Evolutionary conservation across 148 eudicot genomes (phyloP), one percentile per base, ranked within the genome.

Genomic region (Rhododendron griersonianum): DNA sequence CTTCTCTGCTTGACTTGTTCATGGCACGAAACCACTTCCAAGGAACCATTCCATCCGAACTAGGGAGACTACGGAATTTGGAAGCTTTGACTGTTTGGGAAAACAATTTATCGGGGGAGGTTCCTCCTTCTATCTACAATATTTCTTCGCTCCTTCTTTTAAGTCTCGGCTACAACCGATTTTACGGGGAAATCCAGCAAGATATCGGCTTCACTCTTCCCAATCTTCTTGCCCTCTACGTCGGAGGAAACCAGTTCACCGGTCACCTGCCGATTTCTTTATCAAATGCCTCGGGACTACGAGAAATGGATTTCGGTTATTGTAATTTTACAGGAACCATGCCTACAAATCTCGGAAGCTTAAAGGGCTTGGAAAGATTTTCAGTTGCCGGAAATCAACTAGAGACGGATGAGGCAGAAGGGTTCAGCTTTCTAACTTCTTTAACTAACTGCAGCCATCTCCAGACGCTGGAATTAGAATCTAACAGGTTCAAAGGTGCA

Each of bases 191-290:
- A n/a, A 0, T 65, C 73, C 73, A 15, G 10, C 73, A 23, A 65
- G 13, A 65, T 3, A 65, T 65, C 1, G 73, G 73, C 33, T 10
- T n/a, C 73, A 83, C 83, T 4, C 88, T 90, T 84, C 83, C 85
- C 6, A 85, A 83, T 33, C 74, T 89, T 4, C 25, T 11, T 1
- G 35, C 9, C 16, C 69, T 89, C 39, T 55, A 80, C 16, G 4
- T 86, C 9, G 35, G 53, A 8, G 0, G 3, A 2, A 90, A 90
- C 74, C 51, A 57, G 0, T 86, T 89, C 21, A 63, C 78, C 0
- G 89, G 91, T 16, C 47, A 14, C 16, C 4, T 87, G 30, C 87
- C 89, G 0, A 16, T 79, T 65, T 85, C 84, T 3, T 33, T 85
- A 2, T 5, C 85, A 3, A 85, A 89, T 67, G 83, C 87, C 35